phyloP scores from a whole-genome alignment of 129 eudicot genomes.

The Arctium minus region DNA sequence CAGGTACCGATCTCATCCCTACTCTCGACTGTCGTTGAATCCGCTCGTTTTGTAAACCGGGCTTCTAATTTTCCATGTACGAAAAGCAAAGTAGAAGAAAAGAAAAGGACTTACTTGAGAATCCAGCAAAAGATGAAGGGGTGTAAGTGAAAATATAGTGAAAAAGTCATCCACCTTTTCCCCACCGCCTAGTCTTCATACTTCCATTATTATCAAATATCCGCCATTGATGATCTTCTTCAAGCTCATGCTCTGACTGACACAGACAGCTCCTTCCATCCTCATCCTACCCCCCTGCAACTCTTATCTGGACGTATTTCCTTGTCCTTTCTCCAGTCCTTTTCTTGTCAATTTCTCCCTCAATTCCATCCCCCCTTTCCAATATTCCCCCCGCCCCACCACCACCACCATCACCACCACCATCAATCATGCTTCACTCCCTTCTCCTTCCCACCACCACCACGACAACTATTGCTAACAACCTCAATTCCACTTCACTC shows the following conservation, averaged over 20 bases:
- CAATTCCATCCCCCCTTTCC: conserved; percentile 14
- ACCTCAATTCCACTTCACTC: conserved; percentile 16
- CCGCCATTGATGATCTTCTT: conserved; percentile 26
- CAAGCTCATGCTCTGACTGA: conserved; percentile 28
- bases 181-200: conserved; percentile 26
- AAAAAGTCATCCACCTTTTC: conserved; percentile 42
- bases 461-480: conserved; percentile 1
- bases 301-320: conserved; percentile 16
- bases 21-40: too few relatives aligned
- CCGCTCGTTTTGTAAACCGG: too few relatives aligned
- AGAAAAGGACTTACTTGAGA: conserved; percentile 2
- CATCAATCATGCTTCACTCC: conserved; percentile 50
- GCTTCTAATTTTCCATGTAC: not conserved
- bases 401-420: conserved; percentile 14
- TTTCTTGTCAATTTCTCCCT: conserved; percentile 28
- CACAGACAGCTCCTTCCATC: conserved; percentile 22
- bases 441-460: conserved; percentile 30
- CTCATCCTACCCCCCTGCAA: conserved; percentile 14
- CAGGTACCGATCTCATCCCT: too few relatives aligned
- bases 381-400: conserved; percentile 11
- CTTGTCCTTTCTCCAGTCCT: conserved; percentile 19
- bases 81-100: not conserved
- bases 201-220: conserved; percentile 18
- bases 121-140: conserved; percentile 12
- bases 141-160: not conserved